Base-by-base conservation (phyloP, 495 filamentous ascomycete genomes). In the Venustampulla echinocandica region DNA sequence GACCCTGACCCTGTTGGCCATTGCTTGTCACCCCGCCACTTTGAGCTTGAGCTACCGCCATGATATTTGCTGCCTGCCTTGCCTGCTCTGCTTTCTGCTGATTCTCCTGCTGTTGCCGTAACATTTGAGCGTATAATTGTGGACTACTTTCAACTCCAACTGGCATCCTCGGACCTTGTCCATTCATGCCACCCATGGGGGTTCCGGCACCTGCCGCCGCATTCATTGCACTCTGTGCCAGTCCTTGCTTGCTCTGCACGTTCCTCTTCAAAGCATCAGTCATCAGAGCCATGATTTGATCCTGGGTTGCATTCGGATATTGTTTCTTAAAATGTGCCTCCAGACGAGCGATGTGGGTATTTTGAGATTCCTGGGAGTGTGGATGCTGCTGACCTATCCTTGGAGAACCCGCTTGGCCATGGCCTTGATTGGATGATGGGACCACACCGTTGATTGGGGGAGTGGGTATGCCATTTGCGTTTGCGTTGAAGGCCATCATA, bases 51-150 rank as follows among this genome's bases (percentile, higher is more conserved):
- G 27, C 46, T 17, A 35, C 20, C 1, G 13, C 45, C 0, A 39
- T 33, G 13, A 35, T 42, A 42, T 40, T 44, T 4, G 34, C 44
- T 20, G 42, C 46, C 19, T 35, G 27, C 33, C 49, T 46, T 30
- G 21, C 23, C 22, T 47, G 37, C 21, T 33, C 10, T 17, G 32
- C 44, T 21, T 51, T 44, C n/a, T 45, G 46, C 30, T 58, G 52
- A 17, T 33, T 39, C 21, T 59, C 66, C 46, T 88, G 84, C 47
- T 85, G 81, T 21, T 79, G 78, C 37, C 84, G 73, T 57, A 87
- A 76, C 55, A 85, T 78, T 33, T 82, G 80, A 15, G 83, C 83
- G 57, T 84, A 89, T 18, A 83, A 74, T 47, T 86, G 82, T 5
- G 81, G 80, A 39, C 66, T 64, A 7, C 62, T 62, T 42, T 68